Evolutionary conservation across 2,329 filamentous ascomycete genomes (phyloP).

Genomic region (Alternaria gansuensis): DNA sequence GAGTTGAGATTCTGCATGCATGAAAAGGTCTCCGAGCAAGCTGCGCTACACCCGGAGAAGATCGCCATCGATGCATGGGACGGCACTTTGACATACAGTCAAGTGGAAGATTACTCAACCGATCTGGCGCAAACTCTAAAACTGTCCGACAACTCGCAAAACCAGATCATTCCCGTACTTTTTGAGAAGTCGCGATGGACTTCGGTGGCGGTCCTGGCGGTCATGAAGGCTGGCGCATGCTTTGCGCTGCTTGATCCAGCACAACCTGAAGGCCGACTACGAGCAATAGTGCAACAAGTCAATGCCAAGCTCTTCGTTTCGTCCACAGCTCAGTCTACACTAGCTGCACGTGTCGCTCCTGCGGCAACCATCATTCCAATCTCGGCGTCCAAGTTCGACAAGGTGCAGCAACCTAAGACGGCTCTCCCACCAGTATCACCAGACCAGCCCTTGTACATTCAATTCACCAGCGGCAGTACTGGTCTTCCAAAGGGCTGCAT

Average conservation of each 20-base stretch:
- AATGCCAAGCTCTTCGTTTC: conserved; percentile 41
- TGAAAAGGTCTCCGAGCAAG: conserved; percentile 56
- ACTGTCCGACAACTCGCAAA: conserved; percentile 35
- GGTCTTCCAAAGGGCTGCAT: conserved; percentile 50
- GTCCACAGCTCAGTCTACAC: conserved; percentile 41
- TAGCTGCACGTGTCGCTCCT: conserved; percentile 43
- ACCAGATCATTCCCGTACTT: conserved; percentile 50
- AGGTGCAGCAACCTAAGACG: conserved; percentile 41
- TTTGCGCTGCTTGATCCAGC: conserved; percentile 51
- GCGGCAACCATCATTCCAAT: conserved; percentile 47
- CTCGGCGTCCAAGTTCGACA: conserved; percentile 45
- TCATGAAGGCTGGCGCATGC: conserved; percentile 54
- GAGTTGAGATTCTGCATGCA: conserved; percentile 59
- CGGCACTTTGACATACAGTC: conserved; percentile 46
- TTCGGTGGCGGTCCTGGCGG: conserved; percentile 51
- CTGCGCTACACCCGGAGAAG: conserved; percentile 46
- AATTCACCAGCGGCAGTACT: conserved; percentile 51
- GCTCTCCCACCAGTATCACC: conserved; percentile 40
- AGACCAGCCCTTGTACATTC: conserved; percentile 44
- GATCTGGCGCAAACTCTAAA: conserved; percentile 41
- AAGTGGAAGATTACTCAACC: conserved; percentile 48
- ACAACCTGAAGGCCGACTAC: conserved; percentile 47
- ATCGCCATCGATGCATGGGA: conserved; percentile 53
- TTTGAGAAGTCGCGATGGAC: conserved; percentile 55
- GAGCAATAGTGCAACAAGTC: conserved; percentile 45